Conservation (phyloP, 306 rosid genomes). For the Psophocarpus tetragonolobus region DNA sequence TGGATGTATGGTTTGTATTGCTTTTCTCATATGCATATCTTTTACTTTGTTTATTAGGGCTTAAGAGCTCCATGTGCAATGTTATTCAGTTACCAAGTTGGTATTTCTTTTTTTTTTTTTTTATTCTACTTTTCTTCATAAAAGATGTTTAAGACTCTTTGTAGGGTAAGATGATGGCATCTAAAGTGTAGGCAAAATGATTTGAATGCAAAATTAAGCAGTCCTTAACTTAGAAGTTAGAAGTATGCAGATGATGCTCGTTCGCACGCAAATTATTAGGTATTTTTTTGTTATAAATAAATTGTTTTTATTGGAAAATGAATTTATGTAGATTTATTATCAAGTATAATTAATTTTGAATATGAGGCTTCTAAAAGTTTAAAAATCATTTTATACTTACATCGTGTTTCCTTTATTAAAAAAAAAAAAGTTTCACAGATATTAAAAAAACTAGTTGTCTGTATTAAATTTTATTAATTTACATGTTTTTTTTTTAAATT, state of each 20-base stretch:
- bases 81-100: background rate
- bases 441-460: too few species aligned
- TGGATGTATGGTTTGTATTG: background rate
- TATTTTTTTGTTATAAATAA: background rate
- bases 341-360: too few species aligned
- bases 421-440: too few species aligned
- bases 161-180: background rate
- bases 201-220: background rate
- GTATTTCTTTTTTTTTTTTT: background rate
- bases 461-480: too few species aligned
- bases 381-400: too few species aligned
- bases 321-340: too few species aligned
- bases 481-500: too few species aligned
- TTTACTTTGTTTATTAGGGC: slow-evolving; percentile 10
- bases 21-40: background rate
- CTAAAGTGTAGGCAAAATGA: background rate
- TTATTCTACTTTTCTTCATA: background rate
- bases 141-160: background rate
- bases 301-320: too few species aligned
- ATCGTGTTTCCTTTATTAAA: too few species aligned
- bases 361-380: background rate
- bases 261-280: background rate
- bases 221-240: background rate
- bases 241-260: background rate
- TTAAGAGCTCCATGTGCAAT: background rate